Evolutionary conservation across 2,329 filamentous ascomycete genomes (phyloP).

Genomic region (Ophiostoma triangulosporum): DNA sequence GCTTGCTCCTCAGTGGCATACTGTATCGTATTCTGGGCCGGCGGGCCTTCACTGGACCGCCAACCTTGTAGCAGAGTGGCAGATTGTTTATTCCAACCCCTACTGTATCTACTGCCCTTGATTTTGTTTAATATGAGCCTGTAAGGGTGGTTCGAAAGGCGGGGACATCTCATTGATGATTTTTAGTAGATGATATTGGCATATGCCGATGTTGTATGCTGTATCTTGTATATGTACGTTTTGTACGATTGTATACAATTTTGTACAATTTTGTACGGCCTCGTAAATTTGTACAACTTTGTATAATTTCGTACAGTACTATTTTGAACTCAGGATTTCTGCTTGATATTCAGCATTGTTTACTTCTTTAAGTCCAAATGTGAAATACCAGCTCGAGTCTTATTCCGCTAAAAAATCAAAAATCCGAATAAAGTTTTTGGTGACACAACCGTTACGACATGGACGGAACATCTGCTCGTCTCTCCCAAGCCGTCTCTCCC

Average conservation of each 20-base stretch:
- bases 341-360: no score
- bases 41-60: conserved; percentile 40
- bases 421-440: no score
- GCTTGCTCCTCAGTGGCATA: conserved; percentile 13
- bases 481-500: no score
- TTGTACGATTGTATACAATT: neutral
- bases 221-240: neutral
- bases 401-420: no score
- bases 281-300: neutral
- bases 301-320: no score
- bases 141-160: conserved; percentile 77
- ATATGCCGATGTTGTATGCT: neutral
- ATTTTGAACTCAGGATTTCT: no score
- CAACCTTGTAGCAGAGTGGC: conserved; percentile 39
- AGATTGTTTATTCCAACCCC: conserved; percentile 39
- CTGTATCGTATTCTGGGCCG: conserved; percentile 19
- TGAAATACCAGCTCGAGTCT: no score
- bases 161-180: conserved; percentile 43
- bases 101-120: conserved; percentile 84
- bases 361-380: no score
- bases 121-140: conserved; percentile 51
- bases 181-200: neutral
- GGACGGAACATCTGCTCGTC: no score
- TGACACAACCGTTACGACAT: no score
- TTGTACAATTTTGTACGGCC: neutral